Evolutionary conservation across 2,329 filamentous ascomycete species (phyloP), one percentile per base, ranked within the genome.

Genomic region (Talaromyces albobiverticillius): DNA sequence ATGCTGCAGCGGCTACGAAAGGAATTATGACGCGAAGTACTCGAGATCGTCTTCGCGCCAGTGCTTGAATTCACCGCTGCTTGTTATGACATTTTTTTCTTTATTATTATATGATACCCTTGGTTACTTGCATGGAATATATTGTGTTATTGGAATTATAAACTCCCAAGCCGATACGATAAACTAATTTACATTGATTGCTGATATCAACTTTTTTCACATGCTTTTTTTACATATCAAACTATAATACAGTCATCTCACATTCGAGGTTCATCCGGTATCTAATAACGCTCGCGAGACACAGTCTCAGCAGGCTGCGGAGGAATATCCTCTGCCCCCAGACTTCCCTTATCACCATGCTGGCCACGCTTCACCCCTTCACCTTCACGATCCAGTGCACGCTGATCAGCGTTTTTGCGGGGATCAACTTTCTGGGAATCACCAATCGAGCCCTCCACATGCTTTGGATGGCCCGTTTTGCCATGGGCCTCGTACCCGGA

Each of bases 401-500:
- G 63, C 58, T 70, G 63, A n/a, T 60, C 50, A 9, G 62, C 56
- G 6, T 64, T 59, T 3, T 56, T 36, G 3, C 61, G 57, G 56
- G 69, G 67, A 13, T 60, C 51, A 7, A 57, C 57, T 14, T 62
- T 57, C 23, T 59, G 52, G n/a, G 51, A 48, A 22, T 48, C 42
- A 18, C 49, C 49, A 13, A 25, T 16, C 7, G 49, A 38, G 22
- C 31, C 8, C n/a, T 36, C 52, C 11, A 16, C 18, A 36, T 56
- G 49, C 16, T 51, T 48, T 3, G 46, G 22, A 11, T 14, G 10
- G 1, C 61, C 60, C 23, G 62, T 63, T 23, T 68, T 68, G 1
- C 76, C 76, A 3, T 77, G 67, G 2, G 76, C 77, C 48, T 76
- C 73, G 5, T 77, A 60, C 3, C 79, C 76, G 1, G 66, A 59